These are phyloP conservation scores for Stephania cephalantha DNA, from an alignment of 164 flowering plant genomes.

Conservation along the genomic window DNA sequence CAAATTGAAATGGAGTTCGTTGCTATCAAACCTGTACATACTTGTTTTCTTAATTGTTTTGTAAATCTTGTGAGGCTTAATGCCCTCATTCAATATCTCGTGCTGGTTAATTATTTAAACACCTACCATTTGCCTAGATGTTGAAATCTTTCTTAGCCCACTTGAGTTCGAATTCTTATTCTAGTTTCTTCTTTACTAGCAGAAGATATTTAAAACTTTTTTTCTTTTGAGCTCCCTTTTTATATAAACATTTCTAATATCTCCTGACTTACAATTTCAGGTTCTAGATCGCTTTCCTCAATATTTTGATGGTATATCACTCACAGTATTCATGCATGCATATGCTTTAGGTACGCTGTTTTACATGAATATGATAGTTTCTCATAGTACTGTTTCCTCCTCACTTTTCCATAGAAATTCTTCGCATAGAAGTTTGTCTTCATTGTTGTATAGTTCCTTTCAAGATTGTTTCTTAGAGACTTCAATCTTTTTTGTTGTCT, in stretches of 20 bases:
- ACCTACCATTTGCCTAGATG: neutral
- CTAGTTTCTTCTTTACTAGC: neutral
- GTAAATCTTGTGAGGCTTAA: too few species aligned
- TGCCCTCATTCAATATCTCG: too few species aligned
- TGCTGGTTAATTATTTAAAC: too few species aligned
- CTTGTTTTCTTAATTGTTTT: neutral
- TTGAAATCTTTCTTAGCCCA: neutral
- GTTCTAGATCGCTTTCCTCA: constrained; percentile 39
- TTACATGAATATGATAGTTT: neutral
- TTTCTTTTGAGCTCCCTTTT: neutral
- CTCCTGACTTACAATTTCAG: constrained; percentile 29
- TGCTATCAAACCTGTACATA: constrained; percentile 41
- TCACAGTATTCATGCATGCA: constrained; percentile 59
- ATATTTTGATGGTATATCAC: constrained; percentile 28
- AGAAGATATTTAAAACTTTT: neutral
- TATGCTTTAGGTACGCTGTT: constrained; percentile 52
- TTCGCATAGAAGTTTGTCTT: neutral
- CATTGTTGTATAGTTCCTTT: neutral
- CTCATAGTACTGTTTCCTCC: neutral
- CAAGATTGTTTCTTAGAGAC: neutral
- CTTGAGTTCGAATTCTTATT: neutral
- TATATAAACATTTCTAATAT: neutral
- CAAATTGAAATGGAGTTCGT: constrained; percentile 48
- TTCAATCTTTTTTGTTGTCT: neutral
- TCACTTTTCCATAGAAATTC: neutral